Percentiles rank a stretch among this genome's conserved stretches.
Evolutionary conservation across 768 basidiomycete species (phyloP).

Genomic region (Naematelia aurantialba): DNA sequence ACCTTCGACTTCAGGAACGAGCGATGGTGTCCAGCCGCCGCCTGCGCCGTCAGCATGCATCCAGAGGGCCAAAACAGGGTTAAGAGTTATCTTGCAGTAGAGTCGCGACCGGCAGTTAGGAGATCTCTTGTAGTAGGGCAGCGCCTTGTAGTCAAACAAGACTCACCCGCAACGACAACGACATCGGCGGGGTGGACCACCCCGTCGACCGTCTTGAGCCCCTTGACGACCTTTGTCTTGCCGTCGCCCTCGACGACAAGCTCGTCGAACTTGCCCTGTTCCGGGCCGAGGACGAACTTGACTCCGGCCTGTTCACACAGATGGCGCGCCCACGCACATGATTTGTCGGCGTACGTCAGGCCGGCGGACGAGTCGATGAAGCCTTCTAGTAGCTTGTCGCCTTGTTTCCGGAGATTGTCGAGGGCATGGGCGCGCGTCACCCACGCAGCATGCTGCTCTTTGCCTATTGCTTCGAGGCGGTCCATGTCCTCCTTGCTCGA

Average conservation of each 20-base stretch:
- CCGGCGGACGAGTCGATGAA: conserved; percentile 24
- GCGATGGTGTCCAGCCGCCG: conserved; percentile 21
- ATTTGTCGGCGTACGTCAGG: conserved; percentile 22
- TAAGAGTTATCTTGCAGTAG: not conserved
- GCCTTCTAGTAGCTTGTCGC: conserved; percentile 11
- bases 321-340: conserved; percentile 17
- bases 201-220: conserved; percentile 22
- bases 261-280: conserved; percentile 16
- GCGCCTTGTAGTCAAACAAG: not conserved
- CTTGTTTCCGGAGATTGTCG: conserved; percentile 6
- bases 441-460: conserved; percentile 10
- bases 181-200: conserved; percentile 14
- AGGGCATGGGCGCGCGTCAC: not conserved
- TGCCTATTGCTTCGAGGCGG: not conserved
- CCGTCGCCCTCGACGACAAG: conserved; percentile 7
- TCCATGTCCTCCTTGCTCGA: conserved; percentile 4
- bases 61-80: not conserved
- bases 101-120: not conserved
- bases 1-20: conserved; percentile 13
- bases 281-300: conserved; percentile 24
- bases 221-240: conserved; percentile 12
- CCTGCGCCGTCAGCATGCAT: conserved; percentile 1
- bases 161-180: conserved; percentile 22
- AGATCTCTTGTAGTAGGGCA: no score
- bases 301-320: conserved; percentile 21